Conservation (phyloP, 1,139 yeast genomes). For the Debaryomycetaceae sp. region DNA sequence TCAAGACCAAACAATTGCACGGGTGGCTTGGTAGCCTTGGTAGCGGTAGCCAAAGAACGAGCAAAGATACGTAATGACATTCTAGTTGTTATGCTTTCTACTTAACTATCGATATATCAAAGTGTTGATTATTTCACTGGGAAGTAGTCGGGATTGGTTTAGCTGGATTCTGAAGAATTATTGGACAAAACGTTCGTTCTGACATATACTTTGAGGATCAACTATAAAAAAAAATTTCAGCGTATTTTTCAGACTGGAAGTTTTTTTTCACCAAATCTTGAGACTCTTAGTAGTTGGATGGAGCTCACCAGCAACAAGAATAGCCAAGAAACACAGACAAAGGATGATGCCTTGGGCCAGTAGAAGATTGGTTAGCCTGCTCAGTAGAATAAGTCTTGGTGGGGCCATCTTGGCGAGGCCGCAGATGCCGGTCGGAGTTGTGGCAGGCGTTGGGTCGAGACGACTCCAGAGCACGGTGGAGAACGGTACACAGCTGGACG, state of each 20-base stretch:
- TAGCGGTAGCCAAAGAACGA: constrained; percentile 69
- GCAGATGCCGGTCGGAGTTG: neutral
- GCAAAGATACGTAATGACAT: constrained; percentile 67
- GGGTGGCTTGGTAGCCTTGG: constrained; percentile 72
- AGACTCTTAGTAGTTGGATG: neutral
- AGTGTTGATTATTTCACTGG: neutral
- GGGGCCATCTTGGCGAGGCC: constrained; percentile 1
- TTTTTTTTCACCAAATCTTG: neutral
- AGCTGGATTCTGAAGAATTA: constrained; percentile 2
- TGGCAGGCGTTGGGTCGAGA: neutral
- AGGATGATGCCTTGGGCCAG: constrained; percentile 13
- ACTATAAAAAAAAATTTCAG: neutral
- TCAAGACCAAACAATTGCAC: constrained; percentile 93
- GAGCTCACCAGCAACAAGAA: neutral
- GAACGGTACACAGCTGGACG: constrained; percentile 6
- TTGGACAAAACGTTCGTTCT: constrained; percentile 3
- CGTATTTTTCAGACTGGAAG: constrained; percentile 1
- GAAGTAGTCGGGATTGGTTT: constrained; percentile 2
- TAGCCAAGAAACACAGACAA: neutral
- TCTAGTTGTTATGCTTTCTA: constrained; percentile 10
- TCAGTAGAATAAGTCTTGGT: neutral
- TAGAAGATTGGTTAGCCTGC: constrained; percentile 6
- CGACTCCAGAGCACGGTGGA: constrained; percentile 11
- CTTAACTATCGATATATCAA: neutral
- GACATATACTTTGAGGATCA: neutral